Percentiles rank a stretch among this genome's conserved stretches.
These are phyloP conservation scores for Pleurostoma richardsiae DNA, from an alignment of 2,329 filamentous ascomycete species.

Conservation along the genomic window DNA sequence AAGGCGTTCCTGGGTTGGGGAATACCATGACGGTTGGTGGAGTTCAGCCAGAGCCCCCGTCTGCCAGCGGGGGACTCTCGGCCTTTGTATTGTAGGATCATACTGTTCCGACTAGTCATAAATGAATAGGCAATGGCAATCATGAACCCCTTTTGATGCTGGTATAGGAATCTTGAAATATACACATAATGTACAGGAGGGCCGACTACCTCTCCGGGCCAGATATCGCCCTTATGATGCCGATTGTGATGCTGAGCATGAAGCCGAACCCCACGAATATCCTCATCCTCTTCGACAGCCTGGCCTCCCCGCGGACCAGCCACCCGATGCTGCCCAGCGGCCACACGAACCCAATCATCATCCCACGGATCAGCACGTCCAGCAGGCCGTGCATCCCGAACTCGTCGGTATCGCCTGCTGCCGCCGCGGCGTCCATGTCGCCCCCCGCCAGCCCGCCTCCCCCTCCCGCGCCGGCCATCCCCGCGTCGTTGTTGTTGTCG, in stretches of 20 bases:
- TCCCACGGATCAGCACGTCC: conserved; percentile 83
- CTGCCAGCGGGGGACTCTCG: too few species aligned
- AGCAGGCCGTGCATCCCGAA: conserved; percentile 51
- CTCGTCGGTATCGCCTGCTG: conserved; percentile 45
- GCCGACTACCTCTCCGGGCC: background rate
- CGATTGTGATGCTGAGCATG: conserved; percentile 72
- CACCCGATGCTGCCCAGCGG: conserved; percentile 81
- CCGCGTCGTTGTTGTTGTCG: conserved; percentile 53
- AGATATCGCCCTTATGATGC: conserved; percentile 50
- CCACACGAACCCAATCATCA: conserved; percentile 92
- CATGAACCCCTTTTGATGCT: too few species aligned
- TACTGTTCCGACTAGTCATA: too few species aligned
- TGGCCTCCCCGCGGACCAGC: conserved; percentile 79
- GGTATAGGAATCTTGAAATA: too few species aligned
- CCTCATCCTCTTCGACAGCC: conserved; percentile 80
- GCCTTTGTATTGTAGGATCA: too few species aligned
- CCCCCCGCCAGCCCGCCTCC: conserved; percentile 22
- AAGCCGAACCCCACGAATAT: conserved; percentile 85
- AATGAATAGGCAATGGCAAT: too few species aligned
- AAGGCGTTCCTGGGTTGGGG: too few species aligned
- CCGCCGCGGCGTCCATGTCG: conserved; percentile 32
- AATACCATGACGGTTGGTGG: too few species aligned
- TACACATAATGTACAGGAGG: too few species aligned
- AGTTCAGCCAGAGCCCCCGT: too few species aligned
- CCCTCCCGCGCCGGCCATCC: conserved; percentile 29